Base-by-base conservation (phyloP, 306 rosid species). In the Fragaria nilgerrensis region DNA sequence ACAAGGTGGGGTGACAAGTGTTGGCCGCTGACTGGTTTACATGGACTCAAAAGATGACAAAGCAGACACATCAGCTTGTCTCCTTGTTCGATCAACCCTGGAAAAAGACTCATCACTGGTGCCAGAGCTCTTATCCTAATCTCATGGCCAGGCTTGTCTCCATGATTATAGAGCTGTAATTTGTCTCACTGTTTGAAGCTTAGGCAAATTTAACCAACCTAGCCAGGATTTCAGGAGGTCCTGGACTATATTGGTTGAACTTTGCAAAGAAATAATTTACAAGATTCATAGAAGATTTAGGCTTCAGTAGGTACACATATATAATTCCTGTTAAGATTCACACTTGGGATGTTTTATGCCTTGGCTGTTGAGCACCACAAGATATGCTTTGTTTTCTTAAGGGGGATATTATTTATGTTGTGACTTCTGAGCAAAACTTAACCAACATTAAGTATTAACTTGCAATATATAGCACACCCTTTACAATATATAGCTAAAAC, bases 111-210 rank as follows among this genome's bases (percentile, higher is more conserved):
- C 47, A 37, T 65, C 27, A 37, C 70, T 10, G 29, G 52, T 53
- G 52, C n/a, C 71, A 47, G 36, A 77, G 73, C 47, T 41, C 69
- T 72, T 68, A 75, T 84, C 83, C 78, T 76, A 73, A 74, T 75
- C 52, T 56, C 69, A 56, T 73, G 83, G 48, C 84, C 87, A 80
- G 45, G 81, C 70, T 78, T 87, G 93, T 80, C 89, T 36, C 69
- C 32, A 36, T 78, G 78, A 73, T 70, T 70, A 23, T 3, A 52
- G 78, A 44, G 68, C 32, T 80, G 59, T 80, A 65, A 70, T 55
- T 86, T 79, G 78, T 81, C 79, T 68, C 76, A 50, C 52, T 36
- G 56, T 76, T 52, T n/a, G 49, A 73, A 59, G 69, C 55, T 25
- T 59, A 25, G 9, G 66, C 47, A 15, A n/a, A 27, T 2, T 23